Evolutionary conservation across 208 protist genomes (phyloP).

Genomic region (Trypanosoma melophagium): DNA sequence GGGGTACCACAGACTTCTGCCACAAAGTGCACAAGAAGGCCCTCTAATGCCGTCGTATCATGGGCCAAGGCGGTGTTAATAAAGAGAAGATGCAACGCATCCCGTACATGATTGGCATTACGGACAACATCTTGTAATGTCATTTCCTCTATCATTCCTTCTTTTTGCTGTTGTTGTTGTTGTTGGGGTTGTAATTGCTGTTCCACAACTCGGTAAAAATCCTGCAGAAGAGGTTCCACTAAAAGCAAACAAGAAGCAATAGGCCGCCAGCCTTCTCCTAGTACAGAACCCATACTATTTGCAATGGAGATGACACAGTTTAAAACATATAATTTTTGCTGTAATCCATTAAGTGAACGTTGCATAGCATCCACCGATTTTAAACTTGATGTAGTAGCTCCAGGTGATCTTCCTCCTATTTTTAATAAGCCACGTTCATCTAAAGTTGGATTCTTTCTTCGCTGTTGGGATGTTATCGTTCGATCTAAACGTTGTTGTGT

Average conservation of each 20-base stretch:
- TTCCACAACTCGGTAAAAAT: constrained; percentile 36
- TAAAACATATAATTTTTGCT: constrained; percentile 55
- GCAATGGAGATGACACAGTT: constrained; percentile 60
- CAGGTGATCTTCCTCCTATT: neutral
- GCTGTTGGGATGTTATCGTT: neutral
- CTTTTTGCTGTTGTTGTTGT: constrained; percentile 9
- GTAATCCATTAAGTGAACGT: constrained; percentile 24
- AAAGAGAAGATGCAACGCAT: constrained; percentile 57
- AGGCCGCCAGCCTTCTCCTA: constrained; percentile 49
- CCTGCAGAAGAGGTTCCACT: constrained; percentile 45
- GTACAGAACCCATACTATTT: constrained; percentile 40
- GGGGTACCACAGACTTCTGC: neutral
- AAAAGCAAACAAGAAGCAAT: constrained; percentile 46
- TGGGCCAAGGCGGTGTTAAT: constrained; percentile 42
- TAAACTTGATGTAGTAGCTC: neutral
- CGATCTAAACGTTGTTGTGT: neutral
- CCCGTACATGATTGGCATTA: constrained; percentile 51
- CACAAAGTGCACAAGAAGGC: constrained; percentile 44
- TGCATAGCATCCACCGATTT: neutral
- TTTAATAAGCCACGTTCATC: neutral
- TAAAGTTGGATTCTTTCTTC: neutral
- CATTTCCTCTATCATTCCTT: constrained; percentile 36
- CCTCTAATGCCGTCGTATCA: constrained; percentile 24
- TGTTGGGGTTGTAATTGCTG: constrained; percentile 24
- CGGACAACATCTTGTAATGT: constrained; percentile 24